Conservation (phyloP, 148 eudicot genomes). For the Chenopodium album region DNA sequence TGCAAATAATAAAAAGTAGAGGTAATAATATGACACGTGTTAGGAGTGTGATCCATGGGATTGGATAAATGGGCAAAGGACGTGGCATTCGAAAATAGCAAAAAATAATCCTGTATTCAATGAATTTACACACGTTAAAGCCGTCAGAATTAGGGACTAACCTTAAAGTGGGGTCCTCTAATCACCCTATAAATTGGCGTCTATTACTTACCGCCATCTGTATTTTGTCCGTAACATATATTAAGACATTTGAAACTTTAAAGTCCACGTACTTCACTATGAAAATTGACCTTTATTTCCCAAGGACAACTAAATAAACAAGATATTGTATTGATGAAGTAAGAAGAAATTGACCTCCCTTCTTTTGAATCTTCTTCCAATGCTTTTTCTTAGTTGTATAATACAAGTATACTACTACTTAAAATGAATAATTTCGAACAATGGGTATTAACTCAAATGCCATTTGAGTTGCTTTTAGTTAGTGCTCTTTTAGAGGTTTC, state of each 20-base stretch:
- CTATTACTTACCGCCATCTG: constrained; percentile 20
- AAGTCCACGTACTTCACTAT: constrained; percentile 10
- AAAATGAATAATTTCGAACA: neutral
- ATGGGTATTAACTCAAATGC: neutral
- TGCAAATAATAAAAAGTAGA: no score
- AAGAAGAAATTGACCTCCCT: neutral
- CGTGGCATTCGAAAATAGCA: neutral
- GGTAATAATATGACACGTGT: constrained; percentile 9
- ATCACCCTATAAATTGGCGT: constrained; percentile 14
- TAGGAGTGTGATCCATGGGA: neutral
- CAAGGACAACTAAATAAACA: neutral
- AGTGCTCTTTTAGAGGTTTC: neutral
- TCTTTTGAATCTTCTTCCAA: neutral
- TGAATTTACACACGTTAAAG: constrained; percentile 18
- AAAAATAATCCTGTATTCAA: constrained; percentile 6
- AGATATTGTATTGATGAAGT: neutral
- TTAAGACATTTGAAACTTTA: neutral
- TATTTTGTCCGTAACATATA: constrained; percentile 4
- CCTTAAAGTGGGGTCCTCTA: neutral
- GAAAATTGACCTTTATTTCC: neutral
- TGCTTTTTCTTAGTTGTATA: neutral
- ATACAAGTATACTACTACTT: neutral
- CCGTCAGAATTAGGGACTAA: constrained; percentile 7
- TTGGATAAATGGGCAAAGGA: constrained; percentile 9
- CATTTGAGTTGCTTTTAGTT: constrained; percentile 2